These are phyloP conservation scores for Hyaloscypha hepaticicola DNA, from an alignment of 495 filamentous ascomycete species.

Conservation along the genomic window DNA sequence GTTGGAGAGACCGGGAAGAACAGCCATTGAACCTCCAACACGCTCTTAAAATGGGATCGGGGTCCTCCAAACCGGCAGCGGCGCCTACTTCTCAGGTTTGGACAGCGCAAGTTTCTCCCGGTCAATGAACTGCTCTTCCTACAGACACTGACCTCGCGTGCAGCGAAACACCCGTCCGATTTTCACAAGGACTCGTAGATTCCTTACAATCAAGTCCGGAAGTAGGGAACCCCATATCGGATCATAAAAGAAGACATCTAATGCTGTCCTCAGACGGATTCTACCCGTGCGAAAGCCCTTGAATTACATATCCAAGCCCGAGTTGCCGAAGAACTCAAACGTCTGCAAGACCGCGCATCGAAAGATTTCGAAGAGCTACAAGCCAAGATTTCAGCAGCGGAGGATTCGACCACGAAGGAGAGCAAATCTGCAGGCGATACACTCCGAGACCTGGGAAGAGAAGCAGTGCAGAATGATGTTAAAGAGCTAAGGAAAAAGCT, in stretches of 20 bases:
- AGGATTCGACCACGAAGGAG: slow-evolving; percentile 11
- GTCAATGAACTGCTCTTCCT: neutral
- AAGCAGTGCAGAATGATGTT: slow-evolving; percentile 63
- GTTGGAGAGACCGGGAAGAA: neutral
- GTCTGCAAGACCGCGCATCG: slow-evolving; percentile 58
- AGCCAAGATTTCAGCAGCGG: slow-evolving; percentile 54
- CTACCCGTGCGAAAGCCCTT: slow-evolving; percentile 74
- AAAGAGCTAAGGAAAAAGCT: slow-evolving; percentile 72
- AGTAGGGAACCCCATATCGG: slow-evolving; percentile 49
- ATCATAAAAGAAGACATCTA: neutral
- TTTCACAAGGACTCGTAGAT: slow-evolving; percentile 81
- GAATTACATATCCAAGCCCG: slow-evolving; percentile 89
- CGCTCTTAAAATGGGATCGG: slow-evolving; percentile 30
- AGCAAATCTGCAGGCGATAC: slow-evolving; percentile 38
- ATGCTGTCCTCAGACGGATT: slow-evolving; percentile 64
- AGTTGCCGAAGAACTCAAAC: slow-evolving; percentile 79
- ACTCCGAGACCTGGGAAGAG: slow-evolving; percentile 47
- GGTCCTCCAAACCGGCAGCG: slow-evolving; percentile 27
- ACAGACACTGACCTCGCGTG: slow-evolving; percentile 9
- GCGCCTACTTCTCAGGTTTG: slow-evolving; percentile 29
- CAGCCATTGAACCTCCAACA: slow-evolving; percentile 27
- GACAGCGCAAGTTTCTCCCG: slow-evolving; percentile 25
- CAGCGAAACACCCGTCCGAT: slow-evolving; percentile 80
- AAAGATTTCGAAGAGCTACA: slow-evolving; percentile 61
- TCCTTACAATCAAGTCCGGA: slow-evolving; percentile 80